Evolutionary conservation across 2,329 filamentous ascomycete species (phyloP), one percentile per base, ranked within the genome.

Genomic region (Alternaria arborescens): DNA sequence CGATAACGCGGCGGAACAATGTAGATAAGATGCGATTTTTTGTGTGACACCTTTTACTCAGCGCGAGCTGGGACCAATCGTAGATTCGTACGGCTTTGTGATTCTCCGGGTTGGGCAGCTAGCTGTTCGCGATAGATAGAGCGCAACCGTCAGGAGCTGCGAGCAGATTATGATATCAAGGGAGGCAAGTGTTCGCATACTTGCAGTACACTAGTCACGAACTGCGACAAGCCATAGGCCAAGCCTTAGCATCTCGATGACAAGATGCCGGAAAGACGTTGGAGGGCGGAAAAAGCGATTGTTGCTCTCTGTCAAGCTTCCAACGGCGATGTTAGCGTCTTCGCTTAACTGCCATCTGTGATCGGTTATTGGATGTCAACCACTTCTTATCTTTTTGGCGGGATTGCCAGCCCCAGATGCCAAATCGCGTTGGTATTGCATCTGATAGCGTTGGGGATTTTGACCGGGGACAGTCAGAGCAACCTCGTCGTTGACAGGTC

Each of bases 11-110:
- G 60, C 34, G 55, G 58, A 64, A 46, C 54, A 6, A 22, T 16
- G 18, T 6, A 55, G 71, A 73, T 72, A 73, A 73, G 68, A 56
- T 57, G 56, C 22, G 22, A 56, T 63, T 30, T 42, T 47, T 43
- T 70, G 66, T 68, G 36, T 58, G 30, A 52, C 51, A 16, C 1
- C 1, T 52, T 32, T 55, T 55, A 59, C 28, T 52, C 55, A 52
- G 32, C 30, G 1, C 6, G 26, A 16, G 1, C 11, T 36, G 40
- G 18, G 20, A 4, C 53, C 34, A 44, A 59, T 59, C 20, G 28
- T 24, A 32, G 14, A 10, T 16, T 3, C 20, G 28, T 4, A 26
- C 16, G 14, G n/a, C 18, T 24, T 51, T 12, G 22, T 11, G 12
- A 22, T 38, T n/a, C 18, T 34, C 16, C 7, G 5, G 32, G 12